Percentiles rank a stretch among this genome's conserved stretches.
Evolutionary conservation across 1,284 basidiomycete species (phyloP).

Genomic region (Melanopsichium pennsylvanicum): DNA sequence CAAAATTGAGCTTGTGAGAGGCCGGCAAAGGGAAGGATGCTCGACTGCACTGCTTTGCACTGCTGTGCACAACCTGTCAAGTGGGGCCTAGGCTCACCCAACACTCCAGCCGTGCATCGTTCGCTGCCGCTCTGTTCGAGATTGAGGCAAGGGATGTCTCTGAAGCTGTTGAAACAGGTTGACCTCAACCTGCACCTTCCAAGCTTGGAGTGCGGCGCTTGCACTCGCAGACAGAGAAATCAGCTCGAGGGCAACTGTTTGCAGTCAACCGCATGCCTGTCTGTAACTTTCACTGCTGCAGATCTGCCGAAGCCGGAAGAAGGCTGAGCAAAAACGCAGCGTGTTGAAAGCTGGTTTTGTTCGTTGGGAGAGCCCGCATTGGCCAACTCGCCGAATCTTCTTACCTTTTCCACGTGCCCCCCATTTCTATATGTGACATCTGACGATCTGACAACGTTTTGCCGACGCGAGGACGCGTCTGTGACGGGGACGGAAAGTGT

Average conservation of each 20-base stretch:
- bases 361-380: too few relatives aligned
- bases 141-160: background rate
- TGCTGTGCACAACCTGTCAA: slow-evolving; percentile 1
- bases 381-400: too few relatives aligned
- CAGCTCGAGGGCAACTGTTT: background rate
- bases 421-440: background rate
- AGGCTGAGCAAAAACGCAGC: too few relatives aligned
- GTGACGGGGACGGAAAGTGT: background rate
- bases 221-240: background rate
- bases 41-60: too few relatives aligned
- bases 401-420: too few relatives aligned
- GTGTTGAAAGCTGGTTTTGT: background rate
- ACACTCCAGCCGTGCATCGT: slow-evolving; percentile 2
- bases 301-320: background rate
- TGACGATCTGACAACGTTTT: background rate
- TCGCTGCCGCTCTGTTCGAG: background rate
- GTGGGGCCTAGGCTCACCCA: background rate
- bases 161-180: background rate
- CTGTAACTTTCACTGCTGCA: background rate
- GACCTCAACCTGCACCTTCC: background rate
- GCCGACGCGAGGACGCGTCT: slow-evolving; percentile 10
- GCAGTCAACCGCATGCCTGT: background rate
- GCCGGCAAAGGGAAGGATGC: too few relatives aligned
- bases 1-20: too few relatives aligned
- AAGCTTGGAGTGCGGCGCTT: background rate